Evolutionary conservation across 768 basidiomycete genomes (phyloP).

Genomic region (Termitomyces sp.): DNA sequence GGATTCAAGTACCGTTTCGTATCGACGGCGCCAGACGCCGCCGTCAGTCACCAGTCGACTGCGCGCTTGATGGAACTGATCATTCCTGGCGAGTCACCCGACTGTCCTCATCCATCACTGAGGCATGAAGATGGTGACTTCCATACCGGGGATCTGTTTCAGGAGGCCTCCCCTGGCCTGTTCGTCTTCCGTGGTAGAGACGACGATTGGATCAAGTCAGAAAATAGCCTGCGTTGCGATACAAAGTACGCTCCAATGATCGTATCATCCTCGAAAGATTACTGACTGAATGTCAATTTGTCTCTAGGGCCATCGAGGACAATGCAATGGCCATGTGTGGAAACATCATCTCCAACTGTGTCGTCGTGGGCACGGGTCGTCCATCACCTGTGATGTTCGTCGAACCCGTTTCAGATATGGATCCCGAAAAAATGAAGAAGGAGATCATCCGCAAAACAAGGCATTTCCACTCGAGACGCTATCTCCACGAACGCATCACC

Average conservation of each 20-base stretch:
- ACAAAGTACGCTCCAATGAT: slow-evolving; percentile 46
- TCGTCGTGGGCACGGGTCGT: slow-evolving; percentile 75
- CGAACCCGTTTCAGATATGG: slow-evolving; percentile 55
- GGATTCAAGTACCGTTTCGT: slow-evolving; percentile 67
- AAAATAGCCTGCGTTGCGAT: slow-evolving; percentile 65
- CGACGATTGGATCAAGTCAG: slow-evolving; percentile 75
- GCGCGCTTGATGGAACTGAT: slow-evolving; percentile 56
- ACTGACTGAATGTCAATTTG: slow-evolving; percentile 9
- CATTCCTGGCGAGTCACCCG: slow-evolving; percentile 52
- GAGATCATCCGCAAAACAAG: slow-evolving; percentile 73
- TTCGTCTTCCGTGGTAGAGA: slow-evolving; percentile 61
- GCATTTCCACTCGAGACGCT: slow-evolving; percentile 71
- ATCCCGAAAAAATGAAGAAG: slow-evolving; percentile 59
- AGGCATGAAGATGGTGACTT: slow-evolving; percentile 58
- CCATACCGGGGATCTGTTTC: slow-evolving; percentile 70
- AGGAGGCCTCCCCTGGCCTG: slow-evolving; percentile 45
- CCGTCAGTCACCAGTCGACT: slow-evolving; percentile 44
- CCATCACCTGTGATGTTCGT: slow-evolving; percentile 78
- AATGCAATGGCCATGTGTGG: slow-evolving; percentile 66
- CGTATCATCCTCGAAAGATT: slow-evolving; percentile 2
- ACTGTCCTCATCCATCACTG: slow-evolving; percentile 56
- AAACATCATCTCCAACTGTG: slow-evolving; percentile 65
- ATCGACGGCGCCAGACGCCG: slow-evolving; percentile 45
- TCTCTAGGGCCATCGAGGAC: slow-evolving; percentile 68
- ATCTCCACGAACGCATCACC: slow-evolving; percentile 77